Evolutionary conservation across 768 basidiomycete species (phyloP), one percentile per base, ranked within the genome.

Genomic region (Mycena alexandri): DNA sequence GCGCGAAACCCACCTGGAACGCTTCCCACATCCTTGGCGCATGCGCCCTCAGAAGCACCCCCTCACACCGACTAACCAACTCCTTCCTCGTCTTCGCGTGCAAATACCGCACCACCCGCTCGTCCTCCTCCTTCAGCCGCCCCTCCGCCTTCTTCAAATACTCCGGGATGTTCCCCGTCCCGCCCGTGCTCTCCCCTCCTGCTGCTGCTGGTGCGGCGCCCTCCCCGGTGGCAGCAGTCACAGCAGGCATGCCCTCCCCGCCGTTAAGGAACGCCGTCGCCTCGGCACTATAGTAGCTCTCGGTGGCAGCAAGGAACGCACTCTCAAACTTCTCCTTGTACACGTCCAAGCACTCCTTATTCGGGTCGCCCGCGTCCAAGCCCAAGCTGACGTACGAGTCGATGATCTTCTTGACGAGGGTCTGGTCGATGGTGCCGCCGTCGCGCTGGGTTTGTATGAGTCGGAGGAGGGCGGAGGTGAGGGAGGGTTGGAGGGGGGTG

Each of bases 351-450:
- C 95, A 95, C 36, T 92, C 90, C 74, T 94, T 95, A 85, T 95
- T 94, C 75, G 93, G 90, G 80, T 99, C 94, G 57, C 86, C 84
- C 72, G 96, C 93, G 76, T 99, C 96, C 46, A 99, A 83, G 43
- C 98, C 97, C 24, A 99, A 90, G 2, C 95, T 96, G 29, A 99
- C 92, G 74, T 98, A 95, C 14, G 94, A 96, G 74, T 97, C 95
- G 63, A 99, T 89, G 71, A 98, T 94, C 77, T 93, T 94, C 83
- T 96, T 98, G 69, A 98, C 88, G 42, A 98, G 85, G 33, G 92
- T 90, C 71, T 95, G 94, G 76, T 98, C 96, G 76, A 98, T 95
- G 21, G 87, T 87, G 72, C 97, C 94, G 41, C 98, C 98, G 75
- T 98, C 94, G 68, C 98, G 85, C 78, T 99, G 96, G 46, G 88